Percentiles rank a stretch among this genome's conserved stretches.
Conservation (phyloP, 2,329 filamentous ascomycete species). For the Trichoderma citrinoviride region DNA sequence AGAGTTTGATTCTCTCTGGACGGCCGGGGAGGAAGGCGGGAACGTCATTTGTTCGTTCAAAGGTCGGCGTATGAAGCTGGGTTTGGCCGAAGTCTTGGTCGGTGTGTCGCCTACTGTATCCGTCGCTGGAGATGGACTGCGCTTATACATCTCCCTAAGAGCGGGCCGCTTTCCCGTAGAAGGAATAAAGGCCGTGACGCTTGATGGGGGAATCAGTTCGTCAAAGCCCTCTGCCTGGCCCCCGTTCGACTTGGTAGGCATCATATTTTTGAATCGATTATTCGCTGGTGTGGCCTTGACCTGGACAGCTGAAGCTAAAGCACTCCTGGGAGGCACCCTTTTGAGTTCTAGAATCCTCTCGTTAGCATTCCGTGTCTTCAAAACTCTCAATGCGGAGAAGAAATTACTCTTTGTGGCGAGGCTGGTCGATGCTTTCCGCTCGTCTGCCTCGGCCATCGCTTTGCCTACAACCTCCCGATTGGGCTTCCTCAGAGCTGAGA, state of each 20-base stretch:
- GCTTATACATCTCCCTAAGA: constrained; percentile 33
- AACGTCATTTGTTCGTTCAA: constrained; percentile 31
- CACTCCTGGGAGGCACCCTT: constrained; percentile 38
- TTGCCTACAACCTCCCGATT: constrained; percentile 69
- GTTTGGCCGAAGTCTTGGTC: constrained; percentile 27
- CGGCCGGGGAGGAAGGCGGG: constrained; percentile 39
- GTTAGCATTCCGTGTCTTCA: not conserved
- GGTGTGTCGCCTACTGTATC: constrained; percentile 35
- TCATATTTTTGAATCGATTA: constrained; percentile 52
- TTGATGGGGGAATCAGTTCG: constrained; percentile 39
- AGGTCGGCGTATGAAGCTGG: constrained; percentile 33
- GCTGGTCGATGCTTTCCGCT: constrained; percentile 54
- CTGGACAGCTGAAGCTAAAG: constrained; percentile 41
- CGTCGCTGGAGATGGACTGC: constrained; percentile 32
- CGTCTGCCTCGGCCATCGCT: constrained; percentile 63
- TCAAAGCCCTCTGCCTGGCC: constrained; percentile 29
- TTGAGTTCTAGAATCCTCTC: not conserved
- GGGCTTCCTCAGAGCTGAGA: constrained; percentile 70
- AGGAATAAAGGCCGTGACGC: constrained; percentile 38
- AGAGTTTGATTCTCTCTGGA: constrained; percentile 28
- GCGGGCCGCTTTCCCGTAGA: constrained; percentile 41
- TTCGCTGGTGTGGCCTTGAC: constrained; percentile 59
- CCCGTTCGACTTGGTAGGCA: constrained; percentile 35
- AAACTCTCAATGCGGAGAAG: not conserved
- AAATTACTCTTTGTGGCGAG: constrained; percentile 51